Conservation (phyloP, 257 asterid species). For the Solanum commersonii region DNA sequence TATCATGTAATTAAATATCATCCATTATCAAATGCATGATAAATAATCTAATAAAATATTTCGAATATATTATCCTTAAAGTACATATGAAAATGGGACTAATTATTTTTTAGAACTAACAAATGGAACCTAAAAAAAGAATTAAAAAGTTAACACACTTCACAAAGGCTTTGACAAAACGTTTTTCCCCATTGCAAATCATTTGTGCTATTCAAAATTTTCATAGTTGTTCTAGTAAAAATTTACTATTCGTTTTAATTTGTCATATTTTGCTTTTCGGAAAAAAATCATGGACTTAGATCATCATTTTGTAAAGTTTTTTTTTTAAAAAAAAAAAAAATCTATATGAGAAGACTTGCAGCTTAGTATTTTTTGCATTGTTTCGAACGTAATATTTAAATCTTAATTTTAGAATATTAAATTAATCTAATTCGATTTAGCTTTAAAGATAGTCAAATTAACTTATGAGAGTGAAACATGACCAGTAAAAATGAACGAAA, state of each 20-base stretch:
- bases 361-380: not conserved
- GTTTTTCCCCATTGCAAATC: not conserved
- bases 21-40: no score
- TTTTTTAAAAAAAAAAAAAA: no score
- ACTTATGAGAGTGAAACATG: no score
- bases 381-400: no score
- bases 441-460: not conserved
- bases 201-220: not conserved
- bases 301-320: not conserved
- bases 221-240: not conserved
- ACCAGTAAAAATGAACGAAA: no score
- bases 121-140: not conserved
- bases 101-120: not conserved
- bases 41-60: no score
- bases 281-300: not conserved
- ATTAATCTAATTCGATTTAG: no score
- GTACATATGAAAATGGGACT: not conserved
- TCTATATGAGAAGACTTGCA: not conserved
- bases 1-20: not conserved
- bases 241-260: no score
- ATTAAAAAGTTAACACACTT: not conserved
- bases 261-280: not conserved
- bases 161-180: not conserved
- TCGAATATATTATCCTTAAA: not conserved
- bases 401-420: no score